Evolutionary conservation across 2,329 filamentous ascomycete genomes (phyloP).

Genomic region (Stachybotrys chartarum): DNA sequence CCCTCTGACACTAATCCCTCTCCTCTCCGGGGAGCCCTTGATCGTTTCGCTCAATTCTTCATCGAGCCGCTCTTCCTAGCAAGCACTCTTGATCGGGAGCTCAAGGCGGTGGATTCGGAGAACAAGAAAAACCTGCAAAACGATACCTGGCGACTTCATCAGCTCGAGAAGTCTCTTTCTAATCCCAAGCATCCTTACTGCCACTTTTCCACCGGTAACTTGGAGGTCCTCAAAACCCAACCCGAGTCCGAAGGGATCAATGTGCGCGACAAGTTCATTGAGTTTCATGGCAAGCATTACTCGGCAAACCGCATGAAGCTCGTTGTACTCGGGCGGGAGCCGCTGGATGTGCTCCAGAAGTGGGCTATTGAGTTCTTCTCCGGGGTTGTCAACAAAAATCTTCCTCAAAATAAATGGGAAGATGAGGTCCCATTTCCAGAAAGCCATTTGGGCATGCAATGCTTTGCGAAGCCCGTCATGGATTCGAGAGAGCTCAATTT

Average conservation of each 20-base stretch:
- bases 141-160: slow-evolving; percentile 80
- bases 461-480: slow-evolving; percentile 88
- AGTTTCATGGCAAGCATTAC: slow-evolving; percentile 84
- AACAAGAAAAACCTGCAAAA: slow-evolving; percentile 97
- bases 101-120: slow-evolving; percentile 86
- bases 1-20: slow-evolving; percentile 49
- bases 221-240: slow-evolving; percentile 75
- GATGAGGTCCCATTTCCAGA: slow-evolving; percentile 41
- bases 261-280: slow-evolving; percentile 84
- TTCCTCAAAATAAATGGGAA: slow-evolving; percentile 53
- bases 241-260: slow-evolving; percentile 75
- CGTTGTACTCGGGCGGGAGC: slow-evolving; percentile 75
- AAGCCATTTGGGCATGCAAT: slow-evolving; percentile 54
- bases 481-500: slow-evolving; percentile 74
- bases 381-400: slow-evolving; percentile 71
- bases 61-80: slow-evolving; percentile 79
- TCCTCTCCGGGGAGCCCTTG: slow-evolving; percentile 70
- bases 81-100: slow-evolving; percentile 77
- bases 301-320: slow-evolving; percentile 93
- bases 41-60: slow-evolving; percentile 93
- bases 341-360: slow-evolving; percentile 70
- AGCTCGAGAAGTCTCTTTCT: slow-evolving; percentile 81
- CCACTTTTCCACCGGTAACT: slow-evolving; percentile 86
- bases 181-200: slow-evolving; percentile 84
- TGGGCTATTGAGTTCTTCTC: slow-evolving; percentile 85